Evolutionary conservation across 345 rosid genomes (phyloP).

Genomic region (Odontarrhena argentea): DNA sequence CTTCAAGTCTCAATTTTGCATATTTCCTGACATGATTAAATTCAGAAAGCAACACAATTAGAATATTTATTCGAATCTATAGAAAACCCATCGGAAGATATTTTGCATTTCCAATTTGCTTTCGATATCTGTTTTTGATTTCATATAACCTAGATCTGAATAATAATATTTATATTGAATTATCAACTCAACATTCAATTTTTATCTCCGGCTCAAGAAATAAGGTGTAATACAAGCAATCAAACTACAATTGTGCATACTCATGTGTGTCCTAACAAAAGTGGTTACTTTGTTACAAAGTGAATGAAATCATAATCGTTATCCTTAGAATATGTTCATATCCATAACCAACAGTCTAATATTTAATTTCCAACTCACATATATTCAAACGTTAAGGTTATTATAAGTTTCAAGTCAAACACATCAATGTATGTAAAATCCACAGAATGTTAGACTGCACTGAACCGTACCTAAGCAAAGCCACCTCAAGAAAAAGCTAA

Average conservation of each 20-base stretch:
- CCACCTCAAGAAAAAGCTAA: constrained; percentile 10
- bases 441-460: constrained; percentile 5
- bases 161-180: not conserved
- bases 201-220: not conserved
- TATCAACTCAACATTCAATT: not conserved
- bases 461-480: constrained; percentile 20
- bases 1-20: too few relatives aligned
- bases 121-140: too few relatives aligned
- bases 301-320: not conserved
- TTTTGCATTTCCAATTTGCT: too few relatives aligned
- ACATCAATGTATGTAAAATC: not conserved
- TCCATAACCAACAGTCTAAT: not conserved
- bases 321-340: not conserved
- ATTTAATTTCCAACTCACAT: not conserved
- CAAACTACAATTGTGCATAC: not conserved
- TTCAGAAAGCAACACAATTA: too few relatives aligned
- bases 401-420: not conserved
- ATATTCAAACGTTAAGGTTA: constrained; percentile 11
- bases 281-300: constrained; percentile 2
- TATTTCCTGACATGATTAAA: too few relatives aligned
- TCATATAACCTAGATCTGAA: too few relatives aligned
- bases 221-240: constrained; percentile 8
- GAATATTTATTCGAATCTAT: too few relatives aligned
- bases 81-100: too few relatives aligned
- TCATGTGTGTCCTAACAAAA: constrained; percentile 10